phyloP scores from a whole-genome alignment of 352 stramenopile species.

The Phytopythium delawarense region DNA sequence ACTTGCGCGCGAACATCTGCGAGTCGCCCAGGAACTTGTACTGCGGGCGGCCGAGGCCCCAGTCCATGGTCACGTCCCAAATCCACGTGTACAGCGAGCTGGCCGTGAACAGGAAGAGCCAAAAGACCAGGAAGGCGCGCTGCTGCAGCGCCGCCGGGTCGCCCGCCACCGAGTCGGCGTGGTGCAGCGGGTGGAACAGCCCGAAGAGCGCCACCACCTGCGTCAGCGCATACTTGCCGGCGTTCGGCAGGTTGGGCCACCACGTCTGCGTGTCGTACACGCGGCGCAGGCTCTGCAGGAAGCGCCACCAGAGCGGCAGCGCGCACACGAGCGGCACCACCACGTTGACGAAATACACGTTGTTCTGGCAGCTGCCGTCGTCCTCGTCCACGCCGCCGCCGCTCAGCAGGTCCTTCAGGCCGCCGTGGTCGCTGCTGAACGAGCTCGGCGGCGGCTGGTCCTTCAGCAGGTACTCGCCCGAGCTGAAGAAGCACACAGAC shows the following conservation, averaged over 20 bases:
- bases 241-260: conserved; percentile 95
- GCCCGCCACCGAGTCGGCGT: conserved; percentile 9
- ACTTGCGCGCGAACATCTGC: conserved; percentile 82
- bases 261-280: conserved; percentile 94
- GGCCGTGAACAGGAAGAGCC: conserved; percentile 75
- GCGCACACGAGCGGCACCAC: conserved; percentile 94
- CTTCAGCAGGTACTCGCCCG: conserved; percentile 89
- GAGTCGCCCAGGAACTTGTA: conserved; percentile 74
- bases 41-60: conserved; percentile 75
- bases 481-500: conserved; percentile 94
- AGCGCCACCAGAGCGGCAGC: conserved; percentile 94
- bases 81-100: conserved; percentile 80
- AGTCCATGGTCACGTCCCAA: conserved; percentile 88
- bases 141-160: conserved; percentile 16
- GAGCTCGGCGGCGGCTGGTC: conserved; percentile 33
- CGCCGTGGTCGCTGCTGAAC: not conserved
- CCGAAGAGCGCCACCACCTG: conserved; percentile 85
- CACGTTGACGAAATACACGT: conserved; percentile 93
- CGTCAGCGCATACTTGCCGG: conserved; percentile 92
- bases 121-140: conserved; percentile 56
- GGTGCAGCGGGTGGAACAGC: conserved; percentile 81
- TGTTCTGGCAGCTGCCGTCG: conserved; percentile 38
- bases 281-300: conserved; percentile 95
- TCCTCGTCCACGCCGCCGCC: conserved; percentile 12
- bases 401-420: not conserved